Evolutionary conservation across 1,284 basidiomycete genomes (phyloP), one percentile per base, ranked within the genome.

Genomic region (Rhodotorula sp.): DNA sequence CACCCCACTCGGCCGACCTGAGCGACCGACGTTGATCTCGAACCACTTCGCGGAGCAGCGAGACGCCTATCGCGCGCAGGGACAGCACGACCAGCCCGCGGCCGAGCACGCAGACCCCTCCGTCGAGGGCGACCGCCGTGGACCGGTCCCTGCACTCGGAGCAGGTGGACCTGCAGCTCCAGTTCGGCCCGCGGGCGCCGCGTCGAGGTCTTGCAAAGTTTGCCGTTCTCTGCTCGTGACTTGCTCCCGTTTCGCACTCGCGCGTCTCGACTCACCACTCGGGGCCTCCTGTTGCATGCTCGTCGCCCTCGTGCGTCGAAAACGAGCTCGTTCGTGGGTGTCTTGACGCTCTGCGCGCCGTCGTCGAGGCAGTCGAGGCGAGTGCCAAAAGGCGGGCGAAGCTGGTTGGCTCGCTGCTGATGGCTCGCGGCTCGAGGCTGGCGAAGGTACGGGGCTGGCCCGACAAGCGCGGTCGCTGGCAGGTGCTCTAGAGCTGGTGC

Each of bases 1-100:
- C 54, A 56, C 54, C 54, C 54, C 54, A 56, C 54, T 56, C 54
- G 54, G 54, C 54, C 54, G 54, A 56, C 54, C 54, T 52, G 54
- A 26, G 6, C 54, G 54, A 15, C 54, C 54, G 54, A 26, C 54
- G 54, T 15, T 56, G 54, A 56, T 56, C 54, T 26, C 26, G 26
- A 56, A 56, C 31, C n/a, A 31, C 29, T 52, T 52, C 51, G 51
- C 51, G 51, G 21, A 14, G 23, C 51, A n/a, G 51, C 51, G 51
- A 23, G 12, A 1, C 51, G 8, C 12, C 51, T 21, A 52, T n/a
- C 21, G 51, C 51, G 51, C 23, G 51, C 51, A 21, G 51, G n/a
- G 51, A 52, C 51, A n/a, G 23, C 23, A 52, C n/a, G 18, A 16
- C 23, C 23, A 21, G 21, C 51, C 51, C 51, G 51, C 51, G 5